These are phyloP conservation scores for Pseudonitzschia delicatissima DNA, from an alignment of 108 stramenopile species.

Conservation along the genomic window DNA sequence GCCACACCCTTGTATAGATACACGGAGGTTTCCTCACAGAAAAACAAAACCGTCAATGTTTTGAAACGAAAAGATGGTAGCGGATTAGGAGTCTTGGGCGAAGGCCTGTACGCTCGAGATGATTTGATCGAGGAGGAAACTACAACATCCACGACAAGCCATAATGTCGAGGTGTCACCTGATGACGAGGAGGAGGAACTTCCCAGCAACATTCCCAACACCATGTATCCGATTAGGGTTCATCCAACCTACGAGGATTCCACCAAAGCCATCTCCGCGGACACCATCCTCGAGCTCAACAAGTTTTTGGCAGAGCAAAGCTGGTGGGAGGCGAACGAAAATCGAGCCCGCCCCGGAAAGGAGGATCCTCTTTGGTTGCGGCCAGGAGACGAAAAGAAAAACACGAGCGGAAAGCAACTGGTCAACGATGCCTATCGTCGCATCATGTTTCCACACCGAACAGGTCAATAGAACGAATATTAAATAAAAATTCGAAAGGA, in stretches of 20 bases:
- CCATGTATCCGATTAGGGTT: constrained; percentile 32
- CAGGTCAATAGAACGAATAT: not conserved
- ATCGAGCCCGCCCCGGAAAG: constrained; percentile 67
- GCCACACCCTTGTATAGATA: constrained; percentile 70
- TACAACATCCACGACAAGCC: not conserved
- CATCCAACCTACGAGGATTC: constrained; percentile 23
- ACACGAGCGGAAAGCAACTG: constrained; percentile 28
- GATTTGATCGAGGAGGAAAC: constrained; percentile 18
- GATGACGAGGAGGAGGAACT: constrained; percentile 8
- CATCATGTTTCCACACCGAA: constrained; percentile 34
- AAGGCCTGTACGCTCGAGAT: constrained; percentile 65
- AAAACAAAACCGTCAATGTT: constrained; percentile 49
- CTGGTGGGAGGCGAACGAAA: constrained; percentile 56
- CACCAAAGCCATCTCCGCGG: constrained; percentile 16
- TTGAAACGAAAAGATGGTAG: constrained; percentile 55
- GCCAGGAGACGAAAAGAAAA: constrained; percentile 52
- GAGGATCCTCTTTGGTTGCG: constrained; percentile 83
- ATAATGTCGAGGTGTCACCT: not conserved
- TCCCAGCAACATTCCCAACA: constrained; percentile 26
- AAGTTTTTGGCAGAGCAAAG: constrained; percentile 29
- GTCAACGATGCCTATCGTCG: constrained; percentile 33
- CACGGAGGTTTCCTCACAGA: constrained; percentile 51
- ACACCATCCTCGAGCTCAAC: constrained; percentile 29
- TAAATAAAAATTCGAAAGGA: no score
- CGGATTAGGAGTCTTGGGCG: constrained; percentile 51